These are phyloP conservation scores for Suillus placidus DNA, from an alignment of 768 basidiomycete species.

Conservation along the genomic window DNA sequence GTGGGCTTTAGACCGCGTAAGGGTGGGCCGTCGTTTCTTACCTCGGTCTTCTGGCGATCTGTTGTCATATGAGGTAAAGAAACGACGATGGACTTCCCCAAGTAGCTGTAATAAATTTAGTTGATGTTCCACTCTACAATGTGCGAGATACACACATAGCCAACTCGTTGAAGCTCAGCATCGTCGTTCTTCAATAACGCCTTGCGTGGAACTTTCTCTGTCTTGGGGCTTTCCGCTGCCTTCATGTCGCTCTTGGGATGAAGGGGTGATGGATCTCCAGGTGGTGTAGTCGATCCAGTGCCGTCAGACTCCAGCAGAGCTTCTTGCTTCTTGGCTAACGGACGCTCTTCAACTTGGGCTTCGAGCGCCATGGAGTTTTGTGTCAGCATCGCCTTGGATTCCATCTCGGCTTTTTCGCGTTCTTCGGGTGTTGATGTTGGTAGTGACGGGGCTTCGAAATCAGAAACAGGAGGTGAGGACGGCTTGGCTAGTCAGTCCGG, in stretches of 20 bases:
- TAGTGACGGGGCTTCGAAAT: conserved; percentile 15
- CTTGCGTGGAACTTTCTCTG: conserved; percentile 57
- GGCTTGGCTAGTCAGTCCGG: conserved; percentile 26
- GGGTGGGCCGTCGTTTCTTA: conserved; percentile 30
- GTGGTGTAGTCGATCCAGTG: conserved; percentile 12
- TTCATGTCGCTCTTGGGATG: conserved; percentile 19
- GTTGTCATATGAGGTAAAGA: conserved; percentile 69
- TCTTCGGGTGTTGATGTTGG: conserved; percentile 38
- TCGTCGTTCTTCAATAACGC: conserved; percentile 90
- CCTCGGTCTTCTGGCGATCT: conserved; percentile 30
- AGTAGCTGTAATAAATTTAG: conserved; percentile 59
- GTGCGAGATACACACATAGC: conserved; percentile 51
- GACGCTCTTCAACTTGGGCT: conserved; percentile 83
- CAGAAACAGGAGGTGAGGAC: conserved; percentile 17
- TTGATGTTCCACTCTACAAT: neutral
- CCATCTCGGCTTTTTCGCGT: conserved; percentile 46
- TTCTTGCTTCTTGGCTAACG: conserved; percentile 87
- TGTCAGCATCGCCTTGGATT: conserved; percentile 60
- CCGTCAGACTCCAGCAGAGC: conserved; percentile 56
- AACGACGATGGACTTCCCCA: conserved; percentile 74
- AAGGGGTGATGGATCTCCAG: conserved; percentile 10
- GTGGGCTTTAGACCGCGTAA: conserved; percentile 41
- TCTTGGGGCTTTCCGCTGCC: conserved; percentile 29
- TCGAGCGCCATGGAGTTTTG: conserved; percentile 78
- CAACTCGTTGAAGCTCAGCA: conserved; percentile 76